Base-by-base conservation (phyloP, 331 rosid species). In the Rhamnella rubrinervis region DNA sequence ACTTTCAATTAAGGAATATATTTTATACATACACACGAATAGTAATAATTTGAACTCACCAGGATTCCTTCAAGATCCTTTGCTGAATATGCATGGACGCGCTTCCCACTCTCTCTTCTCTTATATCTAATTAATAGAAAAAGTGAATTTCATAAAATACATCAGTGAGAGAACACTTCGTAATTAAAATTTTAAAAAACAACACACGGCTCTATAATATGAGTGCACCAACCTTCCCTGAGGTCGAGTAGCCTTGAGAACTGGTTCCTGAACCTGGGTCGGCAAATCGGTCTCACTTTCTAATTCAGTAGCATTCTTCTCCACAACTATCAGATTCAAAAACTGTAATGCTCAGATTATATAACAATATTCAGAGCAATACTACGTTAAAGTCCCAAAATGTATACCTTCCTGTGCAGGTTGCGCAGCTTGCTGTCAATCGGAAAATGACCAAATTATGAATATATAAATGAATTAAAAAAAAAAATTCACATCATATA, bases 21-120 rank as follows among this genome's bases (percentile, higher is more conserved):
- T 31, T 31, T 0, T 4, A 31, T 31, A 4, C 35, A 31, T 3
- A 11, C 49, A 10, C 46, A 8, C 46, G 8, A 56, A 20, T 41
- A 6, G 28, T 20, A n/a, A 51, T 1, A 21, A 4, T 63, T 25
- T 15, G 44, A 70, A 82, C 96, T 84, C 78, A 95, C 99, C 49
- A 95, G 96, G 77, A 91, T 95, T 77, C 97, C 99, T 87, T 89
- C 92, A 18, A 95, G 92, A 71, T 95, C 99, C 90, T 83, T 91
- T 0, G 74, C 52, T 73, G 99, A 95, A 83, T 95, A 95, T 55
- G 79, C 83, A 64, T 89, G 73, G 44, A 95, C 96, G 17, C 79
- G 96, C 93, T 95, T 91, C 59, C 96, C 99, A 47, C 84, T 87
- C 85, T 91, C 97, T 77, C 96, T 87, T 80, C 79, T 89, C 90